Conservation (phyloP, 2,329 filamentous ascomycete species). For the Penicillium sp. region DNA sequence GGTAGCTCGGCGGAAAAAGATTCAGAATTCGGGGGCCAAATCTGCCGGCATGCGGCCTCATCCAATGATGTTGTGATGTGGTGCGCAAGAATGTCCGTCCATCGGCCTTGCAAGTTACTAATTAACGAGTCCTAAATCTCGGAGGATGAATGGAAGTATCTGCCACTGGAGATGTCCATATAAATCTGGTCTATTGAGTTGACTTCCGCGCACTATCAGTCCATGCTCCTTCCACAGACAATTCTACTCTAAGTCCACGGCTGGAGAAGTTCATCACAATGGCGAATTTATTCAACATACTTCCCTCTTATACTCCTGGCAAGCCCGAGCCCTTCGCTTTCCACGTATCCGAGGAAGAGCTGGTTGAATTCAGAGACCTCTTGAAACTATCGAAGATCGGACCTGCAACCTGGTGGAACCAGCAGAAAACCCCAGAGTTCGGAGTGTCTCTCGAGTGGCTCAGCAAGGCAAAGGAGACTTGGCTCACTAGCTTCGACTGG, state of each 20-base stretch:
- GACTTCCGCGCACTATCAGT: too few species aligned
- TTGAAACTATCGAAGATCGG: conserved; percentile 7
- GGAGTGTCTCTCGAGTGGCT: conserved; percentile 10
- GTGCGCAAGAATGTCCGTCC: too few species aligned
- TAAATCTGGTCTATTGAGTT: too few species aligned
- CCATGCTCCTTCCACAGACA: not conserved
- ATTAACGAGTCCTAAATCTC: not conserved
- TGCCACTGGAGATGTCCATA: not conserved
- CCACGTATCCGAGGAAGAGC: not conserved
- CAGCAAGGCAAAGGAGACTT: conserved; percentile 8
- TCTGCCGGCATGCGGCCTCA: not conserved
- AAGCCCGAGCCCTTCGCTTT: not conserved
- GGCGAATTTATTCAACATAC: not conserved
- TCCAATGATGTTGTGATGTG: too few species aligned
- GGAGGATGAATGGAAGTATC: not conserved
- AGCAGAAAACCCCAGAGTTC: conserved; percentile 1
- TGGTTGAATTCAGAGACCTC: conserved; percentile 3
- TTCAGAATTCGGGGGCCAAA: not conserved
- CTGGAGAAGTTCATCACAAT: not conserved
- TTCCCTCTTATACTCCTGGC: not conserved
- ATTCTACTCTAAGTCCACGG: not conserved
- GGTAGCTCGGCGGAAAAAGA: conserved; percentile 3
- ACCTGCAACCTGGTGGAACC: conserved; percentile 10
- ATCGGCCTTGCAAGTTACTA: too few species aligned
- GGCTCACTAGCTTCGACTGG: conserved; percentile 9